Base-by-base conservation (phyloP, 148 eudicot genomes). In the Rhododendron mucronatum region DNA sequence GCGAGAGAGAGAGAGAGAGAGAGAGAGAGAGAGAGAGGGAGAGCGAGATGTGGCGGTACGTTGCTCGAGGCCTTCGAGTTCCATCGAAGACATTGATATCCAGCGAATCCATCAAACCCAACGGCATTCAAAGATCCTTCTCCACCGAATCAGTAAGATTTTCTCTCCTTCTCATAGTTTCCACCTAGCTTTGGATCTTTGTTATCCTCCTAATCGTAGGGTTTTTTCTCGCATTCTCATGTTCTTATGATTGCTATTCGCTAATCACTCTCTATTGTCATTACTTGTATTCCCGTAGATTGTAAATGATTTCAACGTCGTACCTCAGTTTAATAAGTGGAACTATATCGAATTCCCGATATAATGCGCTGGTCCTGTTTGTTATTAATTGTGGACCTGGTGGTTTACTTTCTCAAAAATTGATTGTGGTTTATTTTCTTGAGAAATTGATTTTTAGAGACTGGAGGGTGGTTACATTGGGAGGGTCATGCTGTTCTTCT, bases 21-120 rank as follows among this genome's bases (percentile, higher is more conserved):
- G 50, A 37, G 79, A 71, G 85, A 96, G 61, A 55, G 18, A 71
- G 48, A 96, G 79, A 47, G 61, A 55, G 79, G 47, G 61, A 55
- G 18, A 71, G 50, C 53, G 79, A 71, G 85, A 96, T 96, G 99
- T 96, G 99, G 99, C 94, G 99, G 76, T 92, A 93, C 84, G 91
- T 91, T 37, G 88, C 92, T n/a, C 97, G 96, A 53, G 89, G 94
- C 85, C 86, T 96, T 61, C 91, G 94, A 30, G 39, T 88, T 26
- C 86, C 89, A 28, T 82, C 90, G 63, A 75, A 41, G 85, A 85
- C 90, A 86, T 92, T 93, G 83, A 83, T 89, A 88, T 89, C 91
- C 53, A 84, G 86, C 78, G 84, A 82, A 69, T 87, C 89, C 28
- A 13, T 59, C 73, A 75, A 76, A 67, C 81, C 87, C 57, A 65